A percentile compares a stretch with the other conserved stretches of the same genome.
Evolutionary conservation across 805 yeast genomes (phyloP).

Genomic region (Teunomyces cretensis): DNA sequence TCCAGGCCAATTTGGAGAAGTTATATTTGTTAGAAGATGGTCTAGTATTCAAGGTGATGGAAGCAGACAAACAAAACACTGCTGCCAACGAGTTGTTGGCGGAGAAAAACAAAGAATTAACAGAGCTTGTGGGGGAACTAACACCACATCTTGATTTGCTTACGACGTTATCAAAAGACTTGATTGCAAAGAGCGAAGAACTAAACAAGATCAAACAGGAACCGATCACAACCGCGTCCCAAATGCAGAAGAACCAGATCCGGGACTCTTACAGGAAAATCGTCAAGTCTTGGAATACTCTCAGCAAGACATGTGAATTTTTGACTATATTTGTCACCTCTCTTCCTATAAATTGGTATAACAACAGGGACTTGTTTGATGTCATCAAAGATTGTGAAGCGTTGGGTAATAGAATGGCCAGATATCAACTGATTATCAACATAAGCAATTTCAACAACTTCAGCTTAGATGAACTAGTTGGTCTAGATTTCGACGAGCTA

Average conservation of each 20-base stretch:
- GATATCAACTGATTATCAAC: constrained; percentile 18
- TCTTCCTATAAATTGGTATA: constrained; percentile 38
- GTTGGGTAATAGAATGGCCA: constrained; percentile 17
- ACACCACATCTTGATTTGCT: not conserved
- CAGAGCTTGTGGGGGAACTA: not conserved
- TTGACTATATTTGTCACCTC: constrained; percentile 33
- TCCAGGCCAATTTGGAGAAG: constrained; percentile 20
- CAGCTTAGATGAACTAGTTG: constrained; percentile 18
- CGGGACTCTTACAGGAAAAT: constrained; percentile 10
- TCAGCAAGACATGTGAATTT: constrained; percentile 24
- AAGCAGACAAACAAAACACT: constrained; percentile 5
- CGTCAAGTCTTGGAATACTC: constrained; percentile 18
- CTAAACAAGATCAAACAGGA: constrained; percentile 5
- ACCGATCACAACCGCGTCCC: not conserved
- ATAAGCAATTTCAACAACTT: constrained; percentile 13
- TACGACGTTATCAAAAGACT: not conserved
- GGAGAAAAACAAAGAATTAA: not conserved
- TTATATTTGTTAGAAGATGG: constrained; percentile 15
- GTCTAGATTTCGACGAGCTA: constrained; percentile 22
- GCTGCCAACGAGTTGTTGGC: not conserved
- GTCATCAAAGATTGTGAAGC: constrained; percentile 30
- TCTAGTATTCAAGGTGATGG: constrained; percentile 14
- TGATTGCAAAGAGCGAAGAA: constrained; percentile 1
- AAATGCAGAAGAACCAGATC: not conserved
- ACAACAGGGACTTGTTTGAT: constrained; percentile 24